These are phyloP conservation scores for Rhamnella rubrinervis DNA, from an alignment of 331 rosid genomes.

Conservation along the genomic window DNA sequence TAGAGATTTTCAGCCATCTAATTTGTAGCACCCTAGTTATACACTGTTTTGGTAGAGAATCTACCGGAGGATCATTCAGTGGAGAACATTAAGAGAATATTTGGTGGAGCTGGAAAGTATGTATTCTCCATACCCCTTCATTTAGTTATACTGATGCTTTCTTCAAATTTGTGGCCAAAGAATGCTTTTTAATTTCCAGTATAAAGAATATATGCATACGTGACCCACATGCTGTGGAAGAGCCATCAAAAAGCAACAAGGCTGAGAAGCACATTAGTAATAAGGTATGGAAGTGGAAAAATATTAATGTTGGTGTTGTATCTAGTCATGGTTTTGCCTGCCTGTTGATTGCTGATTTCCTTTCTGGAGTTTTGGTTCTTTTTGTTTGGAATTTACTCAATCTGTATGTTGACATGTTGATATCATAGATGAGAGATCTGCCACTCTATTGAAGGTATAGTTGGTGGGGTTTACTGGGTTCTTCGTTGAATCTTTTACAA, in stretches of 20 bases:
- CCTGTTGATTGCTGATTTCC: not conserved
- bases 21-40: conserved; percentile 60
- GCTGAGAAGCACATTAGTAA: conserved; percentile 49
- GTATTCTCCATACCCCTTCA: conserved; percentile 21
- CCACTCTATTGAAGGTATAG: not conserved
- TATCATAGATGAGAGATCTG: not conserved
- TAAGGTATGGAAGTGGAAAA: conserved; percentile 48
- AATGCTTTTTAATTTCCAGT: conserved; percentile 40
- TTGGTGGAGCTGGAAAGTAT: conserved; percentile 89
- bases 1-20: conserved; percentile 26
- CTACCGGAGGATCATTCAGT: conserved; percentile 83
- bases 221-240: conserved; percentile 55
- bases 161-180: conserved; percentile 9
- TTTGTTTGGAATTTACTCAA: conserved; percentile 4
- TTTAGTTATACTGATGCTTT: not conserved
- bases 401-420: not conserved
- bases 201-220: conserved; percentile 59
- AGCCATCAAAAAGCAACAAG: conserved; percentile 52
- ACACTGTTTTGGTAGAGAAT: conserved; percentile 89
- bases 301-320: no score
- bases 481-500: not conserved
- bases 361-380: conserved; percentile 2
- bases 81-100: conserved; percentile 69
- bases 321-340: not conserved
- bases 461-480: not conserved